Percentiles rank a stretch among this genome's conserved stretches.
Conservation (phyloP, 306 rosid species). For the Prunus davidiana region DNA sequence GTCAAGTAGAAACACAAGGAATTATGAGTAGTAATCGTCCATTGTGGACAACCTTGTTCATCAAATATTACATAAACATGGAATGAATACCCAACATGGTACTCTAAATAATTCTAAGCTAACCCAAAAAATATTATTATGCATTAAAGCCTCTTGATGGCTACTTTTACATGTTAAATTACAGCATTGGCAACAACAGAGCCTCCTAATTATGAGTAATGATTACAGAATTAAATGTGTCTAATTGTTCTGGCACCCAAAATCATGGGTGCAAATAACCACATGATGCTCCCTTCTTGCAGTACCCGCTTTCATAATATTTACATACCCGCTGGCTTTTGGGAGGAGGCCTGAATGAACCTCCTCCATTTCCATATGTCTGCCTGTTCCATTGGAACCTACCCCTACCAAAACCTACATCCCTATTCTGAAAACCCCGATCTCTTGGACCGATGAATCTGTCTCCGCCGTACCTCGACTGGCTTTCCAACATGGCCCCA, state of each 20-base stretch:
- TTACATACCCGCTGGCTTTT: slow-evolving; percentile 89
- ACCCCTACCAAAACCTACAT: slow-evolving; percentile 47
- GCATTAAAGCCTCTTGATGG: slow-evolving; percentile 44
- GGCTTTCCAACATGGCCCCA: slow-evolving; percentile 42
- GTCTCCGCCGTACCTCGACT: slow-evolving; percentile 58
- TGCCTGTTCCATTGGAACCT: slow-evolving; percentile 59
- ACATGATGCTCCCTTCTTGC: slow-evolving; percentile 78
- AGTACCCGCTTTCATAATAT: slow-evolving; percentile 71
- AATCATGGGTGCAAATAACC: slow-evolving; percentile 73
- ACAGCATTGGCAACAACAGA: slow-evolving; percentile 50
- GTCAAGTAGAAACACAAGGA: not conserved
- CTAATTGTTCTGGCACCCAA: slow-evolving; percentile 37
- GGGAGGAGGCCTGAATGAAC: slow-evolving; percentile 47
- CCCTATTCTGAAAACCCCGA: slow-evolving; percentile 56
- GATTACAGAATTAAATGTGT: slow-evolving; percentile 52
- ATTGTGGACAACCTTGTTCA: not conserved
- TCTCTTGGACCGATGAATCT: slow-evolving; percentile 49
- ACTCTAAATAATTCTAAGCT: slow-evolving; percentile 12
- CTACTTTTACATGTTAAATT: slow-evolving; percentile 57
- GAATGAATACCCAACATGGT: slow-evolving; percentile 1
- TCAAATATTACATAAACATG: not conserved
- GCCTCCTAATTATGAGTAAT: slow-evolving; percentile 44
- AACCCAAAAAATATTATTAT: slow-evolving; percentile 31
- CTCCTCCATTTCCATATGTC: slow-evolving; percentile 49
- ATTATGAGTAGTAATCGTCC: not conserved